A percentile compares a stretch with the other conserved stretches of the same genome.
These are phyloP conservation scores for Macrocybe gigantea DNA, from an alignment of 768 basidiomycete species.

Conservation along the genomic window DNA sequence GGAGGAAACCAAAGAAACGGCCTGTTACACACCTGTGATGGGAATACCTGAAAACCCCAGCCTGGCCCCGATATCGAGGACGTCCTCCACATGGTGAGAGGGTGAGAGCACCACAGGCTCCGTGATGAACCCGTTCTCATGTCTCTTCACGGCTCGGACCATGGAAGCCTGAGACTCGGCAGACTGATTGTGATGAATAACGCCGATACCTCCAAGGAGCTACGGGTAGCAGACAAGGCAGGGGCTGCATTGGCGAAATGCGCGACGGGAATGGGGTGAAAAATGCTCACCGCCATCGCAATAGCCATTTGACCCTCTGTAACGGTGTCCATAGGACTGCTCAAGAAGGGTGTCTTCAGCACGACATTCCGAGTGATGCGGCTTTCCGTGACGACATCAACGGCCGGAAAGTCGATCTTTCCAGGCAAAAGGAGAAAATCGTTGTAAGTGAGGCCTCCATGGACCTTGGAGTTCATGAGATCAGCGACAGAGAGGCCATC, in stretches of 20 bases:
- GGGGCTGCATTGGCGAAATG: constrained; percentile 9
- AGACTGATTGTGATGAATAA: constrained; percentile 95
- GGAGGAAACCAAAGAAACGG: constrained; percentile 8
- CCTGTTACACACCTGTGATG: constrained; percentile 66
- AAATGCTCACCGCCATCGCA: constrained; percentile 71
- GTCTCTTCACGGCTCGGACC: constrained; percentile 96
- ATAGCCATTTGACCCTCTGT: constrained; percentile 95
- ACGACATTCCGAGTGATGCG: constrained; percentile 85
- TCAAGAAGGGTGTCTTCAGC: constrained; percentile 94
- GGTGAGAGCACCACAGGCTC: constrained; percentile 90
- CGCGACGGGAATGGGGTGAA: constrained; percentile 5
- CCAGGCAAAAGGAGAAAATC: constrained; percentile 94
- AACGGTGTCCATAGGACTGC: constrained; percentile 99
- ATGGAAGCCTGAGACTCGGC: constrained; percentile 87
- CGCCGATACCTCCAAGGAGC: constrained; percentile 94
- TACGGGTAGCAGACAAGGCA: constrained; percentile 19
- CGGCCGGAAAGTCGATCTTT: constrained; percentile 89
- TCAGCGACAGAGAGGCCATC: constrained; percentile 86
- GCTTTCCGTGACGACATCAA: constrained; percentile 76
- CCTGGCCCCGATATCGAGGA: constrained; percentile 85
- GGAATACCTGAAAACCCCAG: constrained; percentile 97
- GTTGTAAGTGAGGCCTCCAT: constrained; percentile 96
- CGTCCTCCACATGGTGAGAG: constrained; percentile 73
- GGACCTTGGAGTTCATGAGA: constrained; percentile 80
- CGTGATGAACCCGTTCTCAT: constrained; percentile 97